Evolutionary conservation across 192 early-diverging fungal species (phyloP), one percentile per base, ranked within the genome.

Genomic region (Backusella macrospora): DNA sequence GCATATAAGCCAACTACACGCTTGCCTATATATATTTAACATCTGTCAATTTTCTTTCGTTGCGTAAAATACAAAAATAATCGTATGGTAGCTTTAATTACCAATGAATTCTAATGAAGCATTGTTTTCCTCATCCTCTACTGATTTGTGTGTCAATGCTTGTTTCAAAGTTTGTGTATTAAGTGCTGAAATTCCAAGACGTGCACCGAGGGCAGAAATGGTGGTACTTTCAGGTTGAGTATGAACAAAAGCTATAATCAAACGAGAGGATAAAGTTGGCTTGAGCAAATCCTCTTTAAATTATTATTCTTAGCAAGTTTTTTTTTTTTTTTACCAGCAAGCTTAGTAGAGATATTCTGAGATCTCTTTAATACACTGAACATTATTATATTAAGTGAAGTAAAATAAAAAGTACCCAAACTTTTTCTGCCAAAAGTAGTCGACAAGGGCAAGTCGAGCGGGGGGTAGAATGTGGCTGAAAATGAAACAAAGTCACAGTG

Each of bases 1-100:
- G 91, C 90, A 74, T 87, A 91, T 70, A 98, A 83, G 29, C 87
- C 86, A 72, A 93, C 76, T 2, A 86, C 92, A 48, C 87, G 75
- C 49, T 77, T 83, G 39, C 92, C 91, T 86, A 84, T 23, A 23
- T 12, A 12, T 46, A 26, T 59, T 26, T 64, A 7, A 64, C 18
- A 3, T 38, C 18, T 49, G 26, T 65, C 47, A 71, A 16, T 55
- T 12, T 45, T 8, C 2, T 23, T 44, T 40, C 7, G 37, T 37
- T 13, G 49, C 16, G 39, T 4, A 13, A 62, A 18, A 15, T 6
- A 18, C 23, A 29, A 34, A 34, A 34, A 34, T 34, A 34, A 34
- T 1, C 29, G 0, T 34, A 2, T 34, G 29, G 29, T 34, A 34
- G 15, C 13, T 39, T 37, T 1, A 6, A n/a, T 46, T 66, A 73